Percentiles rank a stretch among this genome's conserved stretches.
Conservation (phyloP, 805 yeast species). For the Wickerhamiella lipophila region DNA sequence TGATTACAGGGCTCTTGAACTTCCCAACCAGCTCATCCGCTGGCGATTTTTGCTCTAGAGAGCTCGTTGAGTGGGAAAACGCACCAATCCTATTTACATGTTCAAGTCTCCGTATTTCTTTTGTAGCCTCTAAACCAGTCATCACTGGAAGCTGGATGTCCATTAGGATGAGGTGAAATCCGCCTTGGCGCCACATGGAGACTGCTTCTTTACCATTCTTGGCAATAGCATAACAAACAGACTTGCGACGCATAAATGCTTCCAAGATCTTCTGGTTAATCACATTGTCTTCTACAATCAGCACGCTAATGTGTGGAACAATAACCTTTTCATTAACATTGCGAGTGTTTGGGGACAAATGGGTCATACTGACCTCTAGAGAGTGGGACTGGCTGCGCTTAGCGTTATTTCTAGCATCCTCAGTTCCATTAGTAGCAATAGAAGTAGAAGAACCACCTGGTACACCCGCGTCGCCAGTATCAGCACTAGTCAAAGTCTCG, state of each 20-base stretch:
- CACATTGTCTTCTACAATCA: conserved; percentile 92
- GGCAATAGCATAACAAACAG: conserved; percentile 74
- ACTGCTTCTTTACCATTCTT: conserved; percentile 91
- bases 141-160: conserved; percentile 93
- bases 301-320: conserved; percentile 75
- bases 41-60: conserved; percentile 36
- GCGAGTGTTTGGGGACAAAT: neutral
- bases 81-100: conserved; percentile 66
- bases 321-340: conserved; percentile 34
- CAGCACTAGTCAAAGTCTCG: neutral
- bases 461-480: neutral
- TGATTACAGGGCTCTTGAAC: conserved; percentile 92
- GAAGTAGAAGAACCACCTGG: no score
- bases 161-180: conserved; percentile 89
- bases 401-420: no score
- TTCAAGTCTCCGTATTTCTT: conserved; percentile 78
- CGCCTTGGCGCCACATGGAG: conserved; percentile 88
- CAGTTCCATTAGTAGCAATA: no score
- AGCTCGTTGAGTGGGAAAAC: conserved; percentile 36
- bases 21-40: conserved; percentile 19
- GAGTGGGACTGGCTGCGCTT: neutral
- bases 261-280: conserved; percentile 88
- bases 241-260: conserved; percentile 72
- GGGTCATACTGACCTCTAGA: neutral
- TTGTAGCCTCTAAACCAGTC: conserved; percentile 91